phyloP scores from a whole-genome alignment of 768 basidiomycete species.

The Boletus barrowsii region DNA sequence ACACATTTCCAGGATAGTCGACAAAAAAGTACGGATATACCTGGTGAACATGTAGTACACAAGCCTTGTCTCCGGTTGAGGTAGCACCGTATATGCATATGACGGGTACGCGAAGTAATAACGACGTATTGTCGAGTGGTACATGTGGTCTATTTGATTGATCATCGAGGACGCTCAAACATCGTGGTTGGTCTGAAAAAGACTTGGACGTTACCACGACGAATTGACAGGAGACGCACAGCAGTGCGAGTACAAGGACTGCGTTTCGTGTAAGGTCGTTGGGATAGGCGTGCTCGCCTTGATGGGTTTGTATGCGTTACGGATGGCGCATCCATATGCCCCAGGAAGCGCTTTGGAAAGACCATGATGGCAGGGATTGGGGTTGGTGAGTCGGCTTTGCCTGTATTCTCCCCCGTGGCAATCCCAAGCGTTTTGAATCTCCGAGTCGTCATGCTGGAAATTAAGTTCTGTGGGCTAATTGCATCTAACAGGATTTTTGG shows the following conservation, averaged over 20 bases:
- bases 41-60: slow-evolving; percentile 69
- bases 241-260: slow-evolving; percentile 44
- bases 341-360: slow-evolving; percentile 62
- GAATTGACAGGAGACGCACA: slow-evolving; percentile 5
- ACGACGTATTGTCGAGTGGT: too few species aligned
- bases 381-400: slow-evolving; percentile 43
- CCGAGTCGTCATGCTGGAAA: too few species aligned
- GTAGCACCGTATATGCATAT: slow-evolving; percentile 86
- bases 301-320: slow-evolving; percentile 65
- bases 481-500: too few species aligned
- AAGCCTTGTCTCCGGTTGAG: slow-evolving; percentile 71
- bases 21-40: slow-evolving; percentile 4
- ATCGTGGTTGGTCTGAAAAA: too few species aligned
- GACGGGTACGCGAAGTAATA: slow-evolving; percentile 23
- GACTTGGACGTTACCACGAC: too few species aligned
- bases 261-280: slow-evolving; percentile 66
- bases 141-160: too few species aligned
- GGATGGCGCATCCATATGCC: slow-evolving; percentile 58
- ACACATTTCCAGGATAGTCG: slow-evolving; percentile 68
- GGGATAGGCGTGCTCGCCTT: slow-evolving; percentile 62
- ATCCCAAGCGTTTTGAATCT: too few species aligned
- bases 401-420: too few species aligned
- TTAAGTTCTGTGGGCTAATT: slow-evolving; percentile 9
- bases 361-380: slow-evolving; percentile 60
- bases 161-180: too few species aligned